phyloP scores from a whole-genome alignment of 1,139 yeast species.

The Diutina rugosa region DNA sequence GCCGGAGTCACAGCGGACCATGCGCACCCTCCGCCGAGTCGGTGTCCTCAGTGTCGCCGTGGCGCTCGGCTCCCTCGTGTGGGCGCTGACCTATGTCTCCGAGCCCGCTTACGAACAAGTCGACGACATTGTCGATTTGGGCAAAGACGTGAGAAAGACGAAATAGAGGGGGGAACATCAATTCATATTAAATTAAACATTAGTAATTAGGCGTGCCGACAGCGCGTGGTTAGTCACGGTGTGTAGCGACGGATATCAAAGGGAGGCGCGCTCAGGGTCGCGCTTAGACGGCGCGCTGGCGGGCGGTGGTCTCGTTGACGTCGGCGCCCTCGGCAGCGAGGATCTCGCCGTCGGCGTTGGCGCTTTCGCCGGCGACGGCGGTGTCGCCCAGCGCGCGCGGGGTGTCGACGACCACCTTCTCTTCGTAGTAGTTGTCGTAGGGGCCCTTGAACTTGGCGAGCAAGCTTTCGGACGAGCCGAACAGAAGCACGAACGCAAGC shows the following conservation, averaged over 20 bases:
- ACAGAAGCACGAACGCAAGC: conserved; percentile 14
- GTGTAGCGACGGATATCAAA: too few species aligned
- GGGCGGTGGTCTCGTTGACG: background rate
- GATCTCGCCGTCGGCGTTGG: background rate
- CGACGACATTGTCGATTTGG: background rate
- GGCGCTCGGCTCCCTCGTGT: background rate
- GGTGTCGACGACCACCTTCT: background rate
- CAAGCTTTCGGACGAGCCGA: conserved; percentile 15
- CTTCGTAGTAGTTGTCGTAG: background rate
- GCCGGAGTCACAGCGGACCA: background rate
- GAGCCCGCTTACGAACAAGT: background rate
- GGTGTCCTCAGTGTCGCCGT: background rate
- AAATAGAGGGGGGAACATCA: background rate
- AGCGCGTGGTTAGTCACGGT: too few species aligned
- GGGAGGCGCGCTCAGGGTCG: too few species aligned
- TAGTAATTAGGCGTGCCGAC: background rate
- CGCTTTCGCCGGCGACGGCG: background rate
- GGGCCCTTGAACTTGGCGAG: conserved; percentile 10
- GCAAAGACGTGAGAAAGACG: background rate
- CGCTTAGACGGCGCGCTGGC: background rate
- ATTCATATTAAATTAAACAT: background rate
- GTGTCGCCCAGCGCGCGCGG: background rate
- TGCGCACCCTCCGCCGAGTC: background rate
- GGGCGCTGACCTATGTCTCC: background rate
- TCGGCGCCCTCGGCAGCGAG: background rate